Base-by-base conservation (phyloP, 495 filamentous ascomycete genomes). In the Penicillium argentinense region DNA sequence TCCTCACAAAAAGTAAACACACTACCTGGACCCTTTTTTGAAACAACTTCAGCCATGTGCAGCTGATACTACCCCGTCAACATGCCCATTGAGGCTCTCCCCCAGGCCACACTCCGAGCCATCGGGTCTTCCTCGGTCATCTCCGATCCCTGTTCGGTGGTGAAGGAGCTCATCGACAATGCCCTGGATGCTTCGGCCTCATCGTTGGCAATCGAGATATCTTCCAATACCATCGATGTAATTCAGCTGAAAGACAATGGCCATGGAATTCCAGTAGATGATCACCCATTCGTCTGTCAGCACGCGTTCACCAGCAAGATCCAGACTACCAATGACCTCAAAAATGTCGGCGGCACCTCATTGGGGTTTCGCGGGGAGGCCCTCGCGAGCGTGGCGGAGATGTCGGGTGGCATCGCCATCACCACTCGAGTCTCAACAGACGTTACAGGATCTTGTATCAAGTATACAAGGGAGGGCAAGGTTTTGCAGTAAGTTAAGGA, bases 91-190 rank as follows among this genome's bases (percentile, higher is more conserved):
- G 62, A 72, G 52, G 72, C 80, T 46, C 85, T 97, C 42, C 83
- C 88, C 2, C 70, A 76, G 22, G 64, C 73, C 18, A 82, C 87
- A 33, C 68, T 84, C 39, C 79, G 77, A 28, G 78, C 80, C 27
- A 81, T 97, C 39, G 84, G 86, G 42, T 88, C 90, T 6, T 71
- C 83, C 16, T 81, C 89, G 51, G 80, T 77, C 45, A 82, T 97
- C 49, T 80, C 84, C 3, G 84, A 88, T 38, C 75, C 91, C 8
- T 76, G 76, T 42, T 81, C 82, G 5, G 72, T 96, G 12, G 79
- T 95, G 41, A 98, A 98, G 63, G 93, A 98, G 59, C 79, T 97
- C 8, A 58, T 98, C 24, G 93, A 98, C 48, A 98, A 98, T 63
- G 81, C 89, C 14, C 73, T 97, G 7, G 93, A 97, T 64, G 87